Percentiles rank a stretch among this genome's conserved stretches.
These are phyloP conservation scores for Pichia sp. DNA, from an alignment of 1,139 yeast species.

Conservation along the genomic window DNA sequence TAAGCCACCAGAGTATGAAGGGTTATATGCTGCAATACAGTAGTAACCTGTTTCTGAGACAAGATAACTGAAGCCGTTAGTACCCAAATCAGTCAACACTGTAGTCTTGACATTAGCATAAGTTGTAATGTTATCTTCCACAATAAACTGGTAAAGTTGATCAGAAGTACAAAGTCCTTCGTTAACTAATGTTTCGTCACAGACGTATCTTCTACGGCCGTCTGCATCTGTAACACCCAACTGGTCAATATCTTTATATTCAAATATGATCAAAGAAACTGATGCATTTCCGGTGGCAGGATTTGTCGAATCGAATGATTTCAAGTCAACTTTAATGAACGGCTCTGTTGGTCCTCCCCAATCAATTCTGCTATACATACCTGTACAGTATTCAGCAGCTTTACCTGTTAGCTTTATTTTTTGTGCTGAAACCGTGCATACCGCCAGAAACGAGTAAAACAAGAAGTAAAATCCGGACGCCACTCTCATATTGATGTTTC, in stretches of 20 bases:
- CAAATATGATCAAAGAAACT: slow-evolving; percentile 71
- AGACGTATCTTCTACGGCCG: slow-evolving; percentile 51
- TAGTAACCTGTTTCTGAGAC: slow-evolving; percentile 81
- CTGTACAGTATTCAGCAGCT: slow-evolving; percentile 71
- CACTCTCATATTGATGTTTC: slow-evolving; percentile 4
- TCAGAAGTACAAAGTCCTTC: slow-evolving; percentile 51
- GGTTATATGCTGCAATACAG: slow-evolving; percentile 72
- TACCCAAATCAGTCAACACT: slow-evolving; percentile 52
- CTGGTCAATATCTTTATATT: slow-evolving; percentile 67
- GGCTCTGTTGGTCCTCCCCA: slow-evolving; percentile 79
- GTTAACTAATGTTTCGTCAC: slow-evolving; percentile 67
- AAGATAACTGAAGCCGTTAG: slow-evolving; percentile 57
- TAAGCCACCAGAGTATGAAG: slow-evolving; percentile 26
- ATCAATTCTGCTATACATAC: slow-evolving; percentile 81
- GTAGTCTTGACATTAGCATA: slow-evolving; percentile 54
- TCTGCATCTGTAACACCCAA: slow-evolving; percentile 51
- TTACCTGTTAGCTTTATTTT: slow-evolving; percentile 40
- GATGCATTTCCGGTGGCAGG: slow-evolving; percentile 36
- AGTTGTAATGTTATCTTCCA: slow-evolving; percentile 36
- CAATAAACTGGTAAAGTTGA: slow-evolving; percentile 59
- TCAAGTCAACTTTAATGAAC: slow-evolving; percentile 41
- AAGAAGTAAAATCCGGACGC: background rate
- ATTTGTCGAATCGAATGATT: slow-evolving; percentile 32
- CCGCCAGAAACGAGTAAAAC: slow-evolving; percentile 7
- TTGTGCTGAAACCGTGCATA: slow-evolving; percentile 24